Conservation (phyloP, 2,329 filamentous ascomycete species). For the Neonectria ditissima region DNA sequence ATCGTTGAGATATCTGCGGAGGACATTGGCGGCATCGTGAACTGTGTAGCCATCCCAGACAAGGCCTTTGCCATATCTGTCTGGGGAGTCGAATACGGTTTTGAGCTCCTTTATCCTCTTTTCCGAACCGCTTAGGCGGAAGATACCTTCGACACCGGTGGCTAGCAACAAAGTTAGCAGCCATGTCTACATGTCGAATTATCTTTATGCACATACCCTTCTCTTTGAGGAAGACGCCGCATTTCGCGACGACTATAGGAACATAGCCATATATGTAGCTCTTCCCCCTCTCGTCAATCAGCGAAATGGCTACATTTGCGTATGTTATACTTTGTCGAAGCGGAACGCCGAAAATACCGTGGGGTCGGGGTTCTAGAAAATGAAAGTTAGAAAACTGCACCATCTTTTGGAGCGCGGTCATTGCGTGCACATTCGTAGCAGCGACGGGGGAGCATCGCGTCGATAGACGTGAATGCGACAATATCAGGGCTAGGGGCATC, state of each 20-base stretch:
- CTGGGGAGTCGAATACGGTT: conserved; percentile 90
- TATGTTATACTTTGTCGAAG: conserved; percentile 95
- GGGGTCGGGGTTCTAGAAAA: conserved; percentile 60
- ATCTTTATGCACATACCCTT: conserved; percentile 75
- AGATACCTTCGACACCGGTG: conserved; percentile 95
- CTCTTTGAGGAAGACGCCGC: conserved; percentile 96
- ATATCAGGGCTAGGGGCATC: background rate
- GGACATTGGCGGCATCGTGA: conserved; percentile 96
- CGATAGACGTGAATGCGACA: conserved; percentile 14
- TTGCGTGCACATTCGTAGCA: conserved; percentile 13
- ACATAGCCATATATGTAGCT: conserved; percentile 99
- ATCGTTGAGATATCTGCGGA: conserved; percentile 95
- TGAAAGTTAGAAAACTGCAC: conserved; percentile 35
- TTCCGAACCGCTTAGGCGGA: conserved; percentile 93
- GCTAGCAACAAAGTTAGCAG: conserved; percentile 65
- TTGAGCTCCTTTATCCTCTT: conserved; percentile 99
- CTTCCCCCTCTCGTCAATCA: conserved; percentile 90
- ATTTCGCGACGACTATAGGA: conserved; percentile 97
- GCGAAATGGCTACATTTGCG: conserved; percentile 96
- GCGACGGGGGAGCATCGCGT: conserved; percentile 1
- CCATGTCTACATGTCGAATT: background rate
- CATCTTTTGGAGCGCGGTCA: background rate
- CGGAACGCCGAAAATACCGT: conserved; percentile 94
- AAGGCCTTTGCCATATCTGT: conserved; percentile 94
- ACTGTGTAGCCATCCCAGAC: conserved; percentile 99